A percentile compares a stretch with the other conserved stretches of the same genome.
These are phyloP conservation scores for Rhynchospora tenuis DNA, from an alignment of 176 grass and related monocot species.

Conservation along the genomic window DNA sequence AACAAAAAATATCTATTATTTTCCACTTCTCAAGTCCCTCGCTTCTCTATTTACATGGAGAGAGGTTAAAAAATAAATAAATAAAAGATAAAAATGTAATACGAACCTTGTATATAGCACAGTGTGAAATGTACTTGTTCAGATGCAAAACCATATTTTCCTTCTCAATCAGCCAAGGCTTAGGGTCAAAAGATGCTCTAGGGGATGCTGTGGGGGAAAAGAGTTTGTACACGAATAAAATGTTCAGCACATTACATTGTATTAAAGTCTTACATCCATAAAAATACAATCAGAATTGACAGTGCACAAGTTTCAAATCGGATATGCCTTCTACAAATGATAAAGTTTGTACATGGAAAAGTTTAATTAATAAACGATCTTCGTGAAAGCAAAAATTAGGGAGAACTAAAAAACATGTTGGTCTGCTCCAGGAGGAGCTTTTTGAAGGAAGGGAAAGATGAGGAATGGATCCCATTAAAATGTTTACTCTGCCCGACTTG, in stretches of 20 bases:
- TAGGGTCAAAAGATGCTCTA: background rate
- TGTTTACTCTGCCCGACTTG: too few relatives aligned
- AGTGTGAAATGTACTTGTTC: constrained; percentile 2
- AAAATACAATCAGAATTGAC: too few relatives aligned
- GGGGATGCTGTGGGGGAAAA: background rate
- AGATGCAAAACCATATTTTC: constrained; percentile 18
- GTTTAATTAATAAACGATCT: background rate
- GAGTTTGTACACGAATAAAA: too few relatives aligned
- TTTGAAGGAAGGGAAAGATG: too few relatives aligned
- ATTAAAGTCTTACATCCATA: background rate
- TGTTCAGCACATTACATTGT: background rate
- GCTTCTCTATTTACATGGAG: background rate
- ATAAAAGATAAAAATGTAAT: background rate
- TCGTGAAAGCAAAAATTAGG: background rate
- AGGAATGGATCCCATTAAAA: too few relatives aligned
- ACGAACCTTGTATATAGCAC: background rate
- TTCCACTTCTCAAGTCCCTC: constrained; percentile 28
- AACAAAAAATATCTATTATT: background rate
- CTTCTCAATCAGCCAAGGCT: constrained; percentile 30
- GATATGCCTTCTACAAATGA: too few relatives aligned
- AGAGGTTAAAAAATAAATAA: background rate
- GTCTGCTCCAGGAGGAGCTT: too few relatives aligned
- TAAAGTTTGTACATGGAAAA: too few relatives aligned
- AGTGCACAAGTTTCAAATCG: too few relatives aligned
- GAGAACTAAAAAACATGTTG: background rate